These are phyloP conservation scores for Trametes polyzona DNA, from an alignment of 1,284 basidiomycete genomes.

Conservation along the genomic window DNA sequence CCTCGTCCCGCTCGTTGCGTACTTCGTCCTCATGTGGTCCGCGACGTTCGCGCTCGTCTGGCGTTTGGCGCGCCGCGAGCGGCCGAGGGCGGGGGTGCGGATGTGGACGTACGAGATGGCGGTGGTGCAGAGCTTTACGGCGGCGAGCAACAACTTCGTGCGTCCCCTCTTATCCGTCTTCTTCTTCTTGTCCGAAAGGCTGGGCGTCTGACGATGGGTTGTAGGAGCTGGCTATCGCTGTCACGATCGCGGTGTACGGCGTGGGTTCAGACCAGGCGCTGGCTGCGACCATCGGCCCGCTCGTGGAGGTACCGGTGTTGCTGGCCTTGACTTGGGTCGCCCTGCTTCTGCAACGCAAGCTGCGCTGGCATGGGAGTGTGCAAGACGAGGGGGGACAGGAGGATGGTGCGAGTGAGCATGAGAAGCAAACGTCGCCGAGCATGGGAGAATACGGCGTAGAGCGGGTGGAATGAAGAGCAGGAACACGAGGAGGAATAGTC, in stretches of 20 bases:
- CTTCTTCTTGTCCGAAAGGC: neutral
- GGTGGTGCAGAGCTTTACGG: constrained; percentile 68
- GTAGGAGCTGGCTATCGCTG: constrained; percentile 83
- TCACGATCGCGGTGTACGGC: constrained; percentile 80
- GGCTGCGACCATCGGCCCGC: constrained; percentile 78
- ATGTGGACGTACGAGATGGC: constrained; percentile 69
- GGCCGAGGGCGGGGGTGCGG: constrained; percentile 5
- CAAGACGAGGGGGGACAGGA: too few species aligned
- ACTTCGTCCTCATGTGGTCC: constrained; percentile 82
- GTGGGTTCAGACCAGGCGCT: constrained; percentile 75
- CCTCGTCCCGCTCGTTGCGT: constrained; percentile 79
- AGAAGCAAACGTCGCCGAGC: too few species aligned
- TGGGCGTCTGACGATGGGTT: neutral
- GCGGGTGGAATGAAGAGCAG: too few species aligned
- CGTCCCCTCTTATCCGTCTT: constrained; percentile 22
- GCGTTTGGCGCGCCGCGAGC: constrained; percentile 39
- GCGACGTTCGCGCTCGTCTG: constrained; percentile 62
- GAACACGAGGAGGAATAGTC: too few species aligned
- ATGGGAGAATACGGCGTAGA: too few species aligned
- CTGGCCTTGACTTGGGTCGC: constrained; percentile 75
- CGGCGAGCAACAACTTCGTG: constrained; percentile 60
- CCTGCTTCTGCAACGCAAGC: constrained; percentile 51
- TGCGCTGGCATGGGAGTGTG: too few species aligned
- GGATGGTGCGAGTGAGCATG: too few species aligned
- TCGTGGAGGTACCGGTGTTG: constrained; percentile 82